Percentiles rank a stretch among this genome's conserved stretches.
Conservation (phyloP, 371 early-diverging fungal species). For the Zopfochytrium polystomum region DNA sequence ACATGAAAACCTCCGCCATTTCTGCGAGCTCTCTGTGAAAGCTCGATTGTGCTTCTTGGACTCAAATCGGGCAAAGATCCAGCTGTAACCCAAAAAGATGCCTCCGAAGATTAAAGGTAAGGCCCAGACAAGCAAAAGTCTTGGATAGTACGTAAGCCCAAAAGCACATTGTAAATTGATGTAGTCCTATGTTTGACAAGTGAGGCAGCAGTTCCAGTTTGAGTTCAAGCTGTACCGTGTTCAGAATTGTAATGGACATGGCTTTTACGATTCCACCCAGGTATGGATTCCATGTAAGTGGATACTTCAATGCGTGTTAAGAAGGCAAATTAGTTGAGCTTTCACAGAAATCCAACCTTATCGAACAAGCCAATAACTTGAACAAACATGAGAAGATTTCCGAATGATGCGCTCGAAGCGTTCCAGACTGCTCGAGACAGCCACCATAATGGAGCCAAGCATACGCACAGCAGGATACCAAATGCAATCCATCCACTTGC, state of each 20-base stretch:
- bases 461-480: conserved; percentile 1
- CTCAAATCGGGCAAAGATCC: too few relatives aligned
- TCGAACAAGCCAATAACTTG: conserved; percentile 26
- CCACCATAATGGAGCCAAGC: conserved; percentile 20
- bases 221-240: conserved; percentile 13
- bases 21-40: too few relatives aligned
- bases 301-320: conserved; percentile 9
- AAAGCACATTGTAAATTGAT: conserved; percentile 28
- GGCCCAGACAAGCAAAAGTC: conserved; percentile 17
- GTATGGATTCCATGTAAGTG: conserved; percentile 18
- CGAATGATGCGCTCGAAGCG: conserved; percentile 5
- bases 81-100: conserved; percentile 11
- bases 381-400: conserved; percentile 17
- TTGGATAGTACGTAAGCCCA: conserved; percentile 17
- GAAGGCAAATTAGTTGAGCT: neutral
- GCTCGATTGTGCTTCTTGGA: too few relatives aligned
- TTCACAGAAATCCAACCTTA: conserved; percentile 11
- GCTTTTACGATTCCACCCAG: conserved; percentile 16
- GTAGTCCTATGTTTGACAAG: conserved; percentile 8
- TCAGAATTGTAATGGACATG: conserved; percentile 23
- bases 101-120: conserved; percentile 12
- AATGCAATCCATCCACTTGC: conserved; percentile 13
- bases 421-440: conserved; percentile 11
- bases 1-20: too few relatives aligned
- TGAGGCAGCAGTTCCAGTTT: neutral